Percentiles rank a stretch among this genome's conserved stretches.
These are phyloP conservation scores for Ceratorhiza oryzae-sativae DNA, from an alignment of 1,284 basidiomycete genomes.

Conservation along the genomic window DNA sequence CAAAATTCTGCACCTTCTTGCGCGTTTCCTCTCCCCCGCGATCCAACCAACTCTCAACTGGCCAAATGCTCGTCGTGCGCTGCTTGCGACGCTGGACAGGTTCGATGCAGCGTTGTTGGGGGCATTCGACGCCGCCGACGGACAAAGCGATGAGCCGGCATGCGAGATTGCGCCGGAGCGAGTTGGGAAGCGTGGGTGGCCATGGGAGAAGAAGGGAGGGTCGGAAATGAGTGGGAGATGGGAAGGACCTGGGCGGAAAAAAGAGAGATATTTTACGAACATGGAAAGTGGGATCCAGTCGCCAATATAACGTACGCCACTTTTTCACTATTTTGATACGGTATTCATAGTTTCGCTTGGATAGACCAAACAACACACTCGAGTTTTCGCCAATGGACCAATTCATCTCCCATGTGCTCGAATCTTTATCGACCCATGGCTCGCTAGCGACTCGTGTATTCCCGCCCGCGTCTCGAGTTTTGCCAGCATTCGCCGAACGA, in stretches of 20 bases:
- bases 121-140: conserved; percentile 84
- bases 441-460: conserved; percentile 84
- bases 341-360: conserved; percentile 49
- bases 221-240: conserved; percentile 81
- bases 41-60: conserved; percentile 72
- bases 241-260: conserved; percentile 94
- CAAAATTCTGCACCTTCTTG: conserved; percentile 70
- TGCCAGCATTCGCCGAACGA: conserved; percentile 77
- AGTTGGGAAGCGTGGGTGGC: conserved; percentile 81
- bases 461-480: conserved; percentile 74
- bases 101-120: conserved; percentile 86
- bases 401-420: conserved; percentile 78
- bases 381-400: conserved; percentile 93
- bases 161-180: conserved; percentile 79
- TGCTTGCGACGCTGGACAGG: conserved; percentile 82
- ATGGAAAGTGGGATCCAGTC: conserved; percentile 76
- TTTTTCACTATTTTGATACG: background rate
- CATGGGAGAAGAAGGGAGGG: conserved; percentile 40
- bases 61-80: conserved; percentile 65
- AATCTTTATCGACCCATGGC: conserved; percentile 75
- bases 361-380: conserved; percentile 53
- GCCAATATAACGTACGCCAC: conserved; percentile 81
- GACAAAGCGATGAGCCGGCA: conserved; percentile 70
- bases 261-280: conserved; percentile 90
- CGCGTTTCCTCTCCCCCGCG: conserved; percentile 70